phyloP scores from a whole-genome alignment of 257 asterid species.

The Avicennia marina region DNA sequence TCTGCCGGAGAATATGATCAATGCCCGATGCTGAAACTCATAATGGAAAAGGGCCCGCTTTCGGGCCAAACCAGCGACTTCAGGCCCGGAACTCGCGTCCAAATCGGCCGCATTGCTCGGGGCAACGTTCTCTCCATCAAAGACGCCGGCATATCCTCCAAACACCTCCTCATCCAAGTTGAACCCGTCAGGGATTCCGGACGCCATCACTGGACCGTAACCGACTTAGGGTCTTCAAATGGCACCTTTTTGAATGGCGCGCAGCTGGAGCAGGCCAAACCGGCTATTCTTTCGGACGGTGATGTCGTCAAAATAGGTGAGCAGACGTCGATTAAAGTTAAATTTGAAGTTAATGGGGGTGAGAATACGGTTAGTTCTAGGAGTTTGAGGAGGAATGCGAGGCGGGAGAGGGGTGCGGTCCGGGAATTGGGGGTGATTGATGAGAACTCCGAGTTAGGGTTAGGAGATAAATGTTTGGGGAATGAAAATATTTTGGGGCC shows the following conservation, averaged over 20 bases:
- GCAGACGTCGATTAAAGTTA: slow-evolving; percentile 46
- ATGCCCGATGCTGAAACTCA: slow-evolving; percentile 39
- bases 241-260: slow-evolving; percentile 55
- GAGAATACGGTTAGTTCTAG: slow-evolving; percentile 8
- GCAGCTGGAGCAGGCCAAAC: slow-evolving; percentile 26
- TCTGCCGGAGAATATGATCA: slow-evolving; percentile 17
- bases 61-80: slow-evolving; percentile 41
- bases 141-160: slow-evolving; percentile 74
- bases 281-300: slow-evolving; percentile 35
- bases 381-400: slow-evolving; percentile 29
- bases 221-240: slow-evolving; percentile 70
- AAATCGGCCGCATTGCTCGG: slow-evolving; percentile 56
- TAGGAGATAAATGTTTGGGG: neutral
- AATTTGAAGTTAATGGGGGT: slow-evolving; percentile 15
- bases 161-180: slow-evolving; percentile 46
- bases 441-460: slow-evolving; percentile 40
- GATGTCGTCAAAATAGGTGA: slow-evolving; percentile 67
- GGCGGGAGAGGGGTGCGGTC: slow-evolving; percentile 30
- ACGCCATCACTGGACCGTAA: slow-evolving; percentile 40
- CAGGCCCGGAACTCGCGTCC: slow-evolving; percentile 37
- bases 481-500: slow-evolving; percentile 1
- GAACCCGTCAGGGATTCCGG: slow-evolving; percentile 13
- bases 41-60: slow-evolving; percentile 55
- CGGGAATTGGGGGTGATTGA: slow-evolving; percentile 30
- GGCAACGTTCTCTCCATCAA: slow-evolving; percentile 64